Evolutionary conservation across 768 basidiomycete genomes (phyloP).

Genomic region (Pulveroboletus sp.): DNA sequence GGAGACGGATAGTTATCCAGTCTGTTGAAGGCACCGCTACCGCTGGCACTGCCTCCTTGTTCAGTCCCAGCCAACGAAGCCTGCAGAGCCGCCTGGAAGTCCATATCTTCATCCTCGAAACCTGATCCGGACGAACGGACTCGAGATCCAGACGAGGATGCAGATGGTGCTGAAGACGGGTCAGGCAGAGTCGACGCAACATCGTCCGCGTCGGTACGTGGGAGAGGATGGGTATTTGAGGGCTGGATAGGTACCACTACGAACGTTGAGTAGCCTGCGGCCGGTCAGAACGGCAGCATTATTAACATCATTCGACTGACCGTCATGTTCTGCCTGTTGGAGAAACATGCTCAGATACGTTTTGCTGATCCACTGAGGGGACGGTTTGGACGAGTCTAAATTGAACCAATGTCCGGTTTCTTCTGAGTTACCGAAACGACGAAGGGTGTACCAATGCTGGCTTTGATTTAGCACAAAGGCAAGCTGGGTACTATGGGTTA

Average conservation of each 20-base stretch:
- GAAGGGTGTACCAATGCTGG: slow-evolving; percentile 87
- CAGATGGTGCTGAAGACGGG: slow-evolving; percentile 35
- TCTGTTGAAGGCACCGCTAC: slow-evolving; percentile 9
- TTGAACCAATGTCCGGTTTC: slow-evolving; percentile 79
- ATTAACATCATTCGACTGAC: slow-evolving; percentile 35
- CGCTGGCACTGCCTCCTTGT: neutral
- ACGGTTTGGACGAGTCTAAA: slow-evolving; percentile 67
- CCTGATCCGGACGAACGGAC: slow-evolving; percentile 24
- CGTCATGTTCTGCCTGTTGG: slow-evolving; percentile 83
- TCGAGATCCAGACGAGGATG: slow-evolving; percentile 10
- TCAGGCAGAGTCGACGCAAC: slow-evolving; percentile 63
- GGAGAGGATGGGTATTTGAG: slow-evolving; percentile 45
- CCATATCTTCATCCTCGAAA: slow-evolving; percentile 81
- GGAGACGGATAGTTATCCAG: slow-evolving; percentile 17
- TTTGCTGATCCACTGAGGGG: slow-evolving; percentile 80
- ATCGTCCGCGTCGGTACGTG: slow-evolving; percentile 68
- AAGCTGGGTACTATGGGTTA: slow-evolving; percentile 58
- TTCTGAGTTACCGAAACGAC: slow-evolving; percentile 64
- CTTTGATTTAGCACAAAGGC: slow-evolving; percentile 85
- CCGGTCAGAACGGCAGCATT: slow-evolving; percentile 6
- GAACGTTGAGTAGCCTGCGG: slow-evolving; percentile 78
- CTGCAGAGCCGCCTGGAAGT: slow-evolving; percentile 83
- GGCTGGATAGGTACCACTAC: slow-evolving; percentile 65
- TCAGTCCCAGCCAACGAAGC: slow-evolving; percentile 56
- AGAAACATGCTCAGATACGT: slow-evolving; percentile 83